A percentile compares a stretch with the other conserved stretches of the same genome.
These are phyloP conservation scores for Ceratobasidium sp. DNA, from an alignment of 1,284 basidiomycete genomes.

Conservation along the genomic window DNA sequence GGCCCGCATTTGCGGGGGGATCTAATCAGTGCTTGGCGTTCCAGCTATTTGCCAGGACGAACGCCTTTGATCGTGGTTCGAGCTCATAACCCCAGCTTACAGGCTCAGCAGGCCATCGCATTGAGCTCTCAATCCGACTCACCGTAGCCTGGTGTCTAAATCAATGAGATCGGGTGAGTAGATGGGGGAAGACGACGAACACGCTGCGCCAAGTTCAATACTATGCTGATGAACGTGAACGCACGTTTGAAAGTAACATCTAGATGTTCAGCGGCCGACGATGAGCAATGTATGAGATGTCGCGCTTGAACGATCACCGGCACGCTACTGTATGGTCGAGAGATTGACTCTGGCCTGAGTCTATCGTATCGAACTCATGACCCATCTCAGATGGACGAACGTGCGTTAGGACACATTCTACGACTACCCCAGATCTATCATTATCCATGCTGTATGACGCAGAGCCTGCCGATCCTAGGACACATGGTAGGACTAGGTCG, in stretches of 20 bases:
- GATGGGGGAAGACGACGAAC: not conserved
- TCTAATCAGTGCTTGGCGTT: not conserved
- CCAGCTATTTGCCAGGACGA: too few relatives aligned
- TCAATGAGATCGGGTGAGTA: not conserved
- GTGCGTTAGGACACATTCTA: not conserved
- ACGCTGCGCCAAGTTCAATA: not conserved
- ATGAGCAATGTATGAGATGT: not conserved
- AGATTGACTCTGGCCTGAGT: not conserved
- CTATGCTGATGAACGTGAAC: not conserved
- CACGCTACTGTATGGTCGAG: not conserved
- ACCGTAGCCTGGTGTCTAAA: not conserved
- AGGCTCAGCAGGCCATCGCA: not conserved
- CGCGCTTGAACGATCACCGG: not conserved
- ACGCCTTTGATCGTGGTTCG: too few relatives aligned
- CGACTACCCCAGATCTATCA: not conserved
- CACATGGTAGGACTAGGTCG: too few relatives aligned
- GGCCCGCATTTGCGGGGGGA: not conserved
- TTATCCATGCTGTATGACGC: not conserved
- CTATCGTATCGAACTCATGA: not conserved
- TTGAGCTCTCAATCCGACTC: not conserved
- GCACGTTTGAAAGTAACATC: constrained; percentile 11
- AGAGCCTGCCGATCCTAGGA: not conserved
- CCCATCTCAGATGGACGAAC: constrained; percentile 1
- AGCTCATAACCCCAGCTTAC: not conserved
- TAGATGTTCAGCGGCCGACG: constrained; percentile 15